A percentile compares a stretch with the other conserved stretches of the same genome.
Evolutionary conservation across 768 basidiomycete species (phyloP).

Genomic region (Termitomyces sp.): DNA sequence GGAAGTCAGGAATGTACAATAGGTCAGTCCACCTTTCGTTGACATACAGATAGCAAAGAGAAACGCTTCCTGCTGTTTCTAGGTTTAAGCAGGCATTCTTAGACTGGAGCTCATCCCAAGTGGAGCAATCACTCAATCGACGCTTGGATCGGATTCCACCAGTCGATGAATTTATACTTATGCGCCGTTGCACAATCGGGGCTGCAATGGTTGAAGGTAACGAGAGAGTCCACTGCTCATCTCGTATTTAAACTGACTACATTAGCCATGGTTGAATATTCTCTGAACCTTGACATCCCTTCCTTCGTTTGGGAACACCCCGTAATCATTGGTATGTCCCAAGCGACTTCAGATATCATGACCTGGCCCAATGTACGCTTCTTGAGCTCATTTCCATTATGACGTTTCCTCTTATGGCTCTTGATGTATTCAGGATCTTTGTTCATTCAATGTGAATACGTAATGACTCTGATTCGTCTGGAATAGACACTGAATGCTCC

Average conservation of each 20-base stretch:
- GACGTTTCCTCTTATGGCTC: background rate
- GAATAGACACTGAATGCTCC: too few species aligned
- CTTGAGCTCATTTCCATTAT: background rate
- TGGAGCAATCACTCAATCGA: constrained; percentile 6
- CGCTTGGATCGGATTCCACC: constrained; percentile 7
- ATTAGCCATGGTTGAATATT: constrained; percentile 16
- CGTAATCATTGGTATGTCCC: constrained; percentile 12
- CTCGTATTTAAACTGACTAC: background rate
- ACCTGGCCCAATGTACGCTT: constrained; percentile 17
- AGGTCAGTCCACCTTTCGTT: too few species aligned
- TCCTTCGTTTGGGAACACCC: constrained; percentile 14
- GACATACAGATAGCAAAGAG: too few species aligned
- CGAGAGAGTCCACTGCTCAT: background rate
- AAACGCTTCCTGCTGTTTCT: too few species aligned
- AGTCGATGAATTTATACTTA: constrained; percentile 14
- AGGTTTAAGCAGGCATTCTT: constrained; percentile 13
- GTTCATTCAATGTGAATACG: background rate
- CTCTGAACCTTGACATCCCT: constrained; percentile 12
- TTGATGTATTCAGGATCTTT: constrained; percentile 1
- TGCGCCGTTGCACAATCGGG: constrained; percentile 13
- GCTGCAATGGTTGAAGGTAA: background rate
- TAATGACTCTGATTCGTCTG: too few species aligned
- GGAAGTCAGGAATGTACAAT: too few species aligned
- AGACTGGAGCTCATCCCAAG: constrained; percentile 7
- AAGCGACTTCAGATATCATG: constrained; percentile 16